Evolutionary conservation across 345 rosid species (phyloP), one percentile per base, ranked within the genome.

Genomic region (Luvunga scandens): DNA sequence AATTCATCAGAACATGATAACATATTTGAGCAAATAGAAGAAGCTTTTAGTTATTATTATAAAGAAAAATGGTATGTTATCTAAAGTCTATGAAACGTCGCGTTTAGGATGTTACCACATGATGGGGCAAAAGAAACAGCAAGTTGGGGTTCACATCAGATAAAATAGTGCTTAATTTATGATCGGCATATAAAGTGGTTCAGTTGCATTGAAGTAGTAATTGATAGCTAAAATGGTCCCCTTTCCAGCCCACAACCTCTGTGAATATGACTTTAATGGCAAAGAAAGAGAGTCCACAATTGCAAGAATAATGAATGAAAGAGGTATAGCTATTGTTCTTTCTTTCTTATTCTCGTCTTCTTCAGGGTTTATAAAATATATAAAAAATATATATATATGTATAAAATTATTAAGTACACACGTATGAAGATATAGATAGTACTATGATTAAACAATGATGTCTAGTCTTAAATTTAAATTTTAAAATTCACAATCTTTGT

Each of bases 231-330:
- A 36, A 4, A 56, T 78, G 88, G 90, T 81, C 88, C 89, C 86
- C 81, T 56, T 73, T 65, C 59, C 61, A 77, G 79, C 68, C 80
- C 86, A 78, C 84, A 77, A 83, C 80, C 79, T 82, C 67, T 69
- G 73, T 75, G 84, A 87, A 63, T 57, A 60, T 30, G 88, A 87
- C 88, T 84, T 81, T 74, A 87, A 80, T 87, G 90, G 86, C 85
- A 75, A 85, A 81, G 85, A 66, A 34, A 86, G 69, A 69, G 73
- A 25, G 66, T 53, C 78, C 73, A 22, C 48, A 9, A 36, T 34
- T 66, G 27, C 36, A 34, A 19, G 69, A 66, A 62, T 77, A 80
- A 79, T 81, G 81, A 82, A 75, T 60, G 80, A 81, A 34, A 79
- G 80, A 19, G 55, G 31, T 18, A 13, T 12, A 53, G n/a, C 57